These are phyloP conservation scores for Aspergillus pseudoviridinutans DNA, from an alignment of 2,329 filamentous ascomycete species.

Conservation along the genomic window DNA sequence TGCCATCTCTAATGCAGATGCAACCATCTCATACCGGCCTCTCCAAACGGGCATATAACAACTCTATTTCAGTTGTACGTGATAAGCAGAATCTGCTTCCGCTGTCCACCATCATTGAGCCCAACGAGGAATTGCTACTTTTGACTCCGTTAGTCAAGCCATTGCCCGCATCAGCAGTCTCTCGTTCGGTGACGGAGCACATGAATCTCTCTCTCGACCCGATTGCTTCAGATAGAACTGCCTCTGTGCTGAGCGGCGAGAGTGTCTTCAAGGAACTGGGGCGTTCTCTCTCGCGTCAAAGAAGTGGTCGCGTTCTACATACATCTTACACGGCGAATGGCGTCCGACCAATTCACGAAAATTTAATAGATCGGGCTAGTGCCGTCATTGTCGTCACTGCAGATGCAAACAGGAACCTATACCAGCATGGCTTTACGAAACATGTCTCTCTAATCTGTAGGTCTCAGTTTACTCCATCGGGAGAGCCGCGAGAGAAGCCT, in stretches of 20 bases:
- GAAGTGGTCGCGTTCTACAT: slow-evolving; percentile 82
- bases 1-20: slow-evolving; percentile 70
- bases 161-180: slow-evolving; percentile 81
- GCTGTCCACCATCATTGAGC: slow-evolving; percentile 73
- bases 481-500: slow-evolving; percentile 63
- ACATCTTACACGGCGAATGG: slow-evolving; percentile 95
- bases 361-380: slow-evolving; percentile 80
- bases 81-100: slow-evolving; percentile 85
- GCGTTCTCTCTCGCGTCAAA: slow-evolving; percentile 76
- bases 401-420: slow-evolving; percentile 89
- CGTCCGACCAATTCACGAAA: slow-evolving; percentile 87
- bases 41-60: slow-evolving; percentile 82
- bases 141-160: slow-evolving; percentile 88
- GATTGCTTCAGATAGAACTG: slow-evolving; percentile 53
- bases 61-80: slow-evolving; percentile 86
- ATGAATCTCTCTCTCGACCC: slow-evolving; percentile 49
- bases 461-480: slow-evolving; percentile 35
- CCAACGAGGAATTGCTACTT: slow-evolving; percentile 83
- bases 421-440: slow-evolving; percentile 92
- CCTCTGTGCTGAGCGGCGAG: slow-evolving; percentile 81
- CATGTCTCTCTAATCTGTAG: slow-evolving; percentile 91
- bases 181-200: slow-evolving; percentile 59
- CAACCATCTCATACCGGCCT: slow-evolving; percentile 78
- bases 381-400: slow-evolving; percentile 89
- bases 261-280: slow-evolving; percentile 88